phyloP scores from a whole-genome alignment of 805 yeast species.

The Zygoascus flipseniorum region DNA sequence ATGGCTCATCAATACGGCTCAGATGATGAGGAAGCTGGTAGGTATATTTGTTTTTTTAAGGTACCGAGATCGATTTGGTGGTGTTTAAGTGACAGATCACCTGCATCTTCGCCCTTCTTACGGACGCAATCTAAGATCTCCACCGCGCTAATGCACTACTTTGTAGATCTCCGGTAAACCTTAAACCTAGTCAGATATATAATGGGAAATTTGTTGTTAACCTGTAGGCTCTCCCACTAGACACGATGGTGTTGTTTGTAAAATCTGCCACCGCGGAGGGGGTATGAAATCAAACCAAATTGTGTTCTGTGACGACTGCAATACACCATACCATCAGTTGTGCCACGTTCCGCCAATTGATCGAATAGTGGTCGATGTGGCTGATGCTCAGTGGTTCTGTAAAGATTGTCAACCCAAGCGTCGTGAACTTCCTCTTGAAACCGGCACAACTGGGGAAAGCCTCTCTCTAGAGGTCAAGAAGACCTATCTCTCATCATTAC shows the following conservation, averaged over 20 bases:
- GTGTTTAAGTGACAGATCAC: too few relatives aligned
- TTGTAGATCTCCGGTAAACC: neutral
- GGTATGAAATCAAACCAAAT: conserved; percentile 29
- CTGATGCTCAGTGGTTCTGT: conserved; percentile 35
- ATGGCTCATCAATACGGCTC: neutral
- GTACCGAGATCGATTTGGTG: too few relatives aligned
- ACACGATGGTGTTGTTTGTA: conserved; percentile 28
- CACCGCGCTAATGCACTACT: too few relatives aligned
- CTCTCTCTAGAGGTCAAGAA: conserved; percentile 29
- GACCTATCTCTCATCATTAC: conserved; percentile 30
- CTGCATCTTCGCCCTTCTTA: too few relatives aligned
- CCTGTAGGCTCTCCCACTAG: neutral
- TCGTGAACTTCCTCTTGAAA: conserved; percentile 29
- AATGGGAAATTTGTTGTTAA: neutral
- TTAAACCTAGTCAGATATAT: neutral
- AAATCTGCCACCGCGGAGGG: conserved; percentile 31
- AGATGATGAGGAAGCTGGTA: neutral
- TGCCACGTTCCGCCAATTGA: conserved; percentile 35
- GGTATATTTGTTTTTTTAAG: neutral
- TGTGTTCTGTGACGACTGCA: conserved; percentile 35
- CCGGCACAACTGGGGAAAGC: conserved; percentile 29
- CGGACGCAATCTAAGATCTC: too few relatives aligned
- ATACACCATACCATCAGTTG: conserved; percentile 32
- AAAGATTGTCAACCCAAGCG: conserved; percentile 30
- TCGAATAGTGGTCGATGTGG: conserved; percentile 31